phyloP scores from a whole-genome alignment of 2,329 filamentous ascomycete genomes.

The Cladophialophora exuberans region DNA sequence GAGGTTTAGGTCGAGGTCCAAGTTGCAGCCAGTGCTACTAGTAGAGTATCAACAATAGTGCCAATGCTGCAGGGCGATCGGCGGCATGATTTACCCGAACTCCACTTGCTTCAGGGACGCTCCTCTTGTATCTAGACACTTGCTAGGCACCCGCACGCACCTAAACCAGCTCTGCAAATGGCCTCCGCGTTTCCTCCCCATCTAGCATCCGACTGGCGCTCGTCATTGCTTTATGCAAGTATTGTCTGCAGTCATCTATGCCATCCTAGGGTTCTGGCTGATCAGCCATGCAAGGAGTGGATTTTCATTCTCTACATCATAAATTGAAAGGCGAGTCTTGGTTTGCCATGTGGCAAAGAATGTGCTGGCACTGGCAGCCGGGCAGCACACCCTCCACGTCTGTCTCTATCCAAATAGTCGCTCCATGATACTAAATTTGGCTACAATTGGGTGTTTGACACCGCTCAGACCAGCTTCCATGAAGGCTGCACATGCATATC shows the following conservation, averaged over 20 bases:
- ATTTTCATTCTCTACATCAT: conserved; percentile 17
- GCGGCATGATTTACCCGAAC: conserved; percentile 6
- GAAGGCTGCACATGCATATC: conserved; percentile 20
- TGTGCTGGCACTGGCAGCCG: conserved; percentile 3
- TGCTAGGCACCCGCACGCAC: too few relatives aligned
- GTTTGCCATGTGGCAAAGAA: conserved; percentile 19
- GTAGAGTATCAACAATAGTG: too few relatives aligned
- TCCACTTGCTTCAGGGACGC: conserved; percentile 10
- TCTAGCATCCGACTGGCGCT: conserved; percentile 18
- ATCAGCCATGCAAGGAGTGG: conserved; percentile 15
- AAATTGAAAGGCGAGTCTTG: conserved; percentile 11
- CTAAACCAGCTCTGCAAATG: too few relatives aligned
- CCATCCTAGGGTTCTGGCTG: conserved; percentile 15
- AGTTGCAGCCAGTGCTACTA: neutral
- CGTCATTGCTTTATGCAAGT: conserved; percentile 12
- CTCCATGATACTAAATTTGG: conserved; percentile 24
- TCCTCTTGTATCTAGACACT: conserved; percentile 1
- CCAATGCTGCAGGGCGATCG: conserved; percentile 10
- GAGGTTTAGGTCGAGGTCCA: conserved; percentile 23
- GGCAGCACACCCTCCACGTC: conserved; percentile 12
- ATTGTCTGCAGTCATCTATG: conserved; percentile 14
- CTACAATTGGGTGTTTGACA: conserved; percentile 23
- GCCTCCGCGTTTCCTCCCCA: too few relatives aligned
- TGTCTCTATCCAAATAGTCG: conserved; percentile 18
- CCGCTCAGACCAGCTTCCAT: conserved; percentile 17